These are phyloP conservation scores for Nigrospora osmanthi DNA, from an alignment of 2,329 filamentous ascomycete species.

Conservation along the genomic window DNA sequence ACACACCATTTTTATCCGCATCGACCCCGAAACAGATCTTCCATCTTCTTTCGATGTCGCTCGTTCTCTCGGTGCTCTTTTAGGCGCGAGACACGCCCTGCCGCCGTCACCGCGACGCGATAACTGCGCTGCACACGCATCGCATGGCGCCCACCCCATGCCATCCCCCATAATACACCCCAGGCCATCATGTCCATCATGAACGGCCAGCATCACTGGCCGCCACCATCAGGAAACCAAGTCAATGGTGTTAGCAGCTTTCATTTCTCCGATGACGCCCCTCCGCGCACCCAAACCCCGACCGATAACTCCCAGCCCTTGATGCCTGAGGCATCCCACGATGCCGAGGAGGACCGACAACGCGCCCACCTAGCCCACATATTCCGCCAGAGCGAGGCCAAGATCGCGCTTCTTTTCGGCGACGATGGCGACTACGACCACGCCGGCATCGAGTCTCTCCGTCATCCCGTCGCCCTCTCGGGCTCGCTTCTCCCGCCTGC, in stretches of 20 bases:
- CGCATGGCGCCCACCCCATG: constrained; percentile 49
- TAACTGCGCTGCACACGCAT: constrained; percentile 25
- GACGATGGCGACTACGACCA: constrained; percentile 46
- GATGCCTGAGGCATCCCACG: constrained; percentile 53
- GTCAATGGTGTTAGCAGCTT: constrained; percentile 40
- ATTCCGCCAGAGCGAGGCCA: constrained; percentile 69
- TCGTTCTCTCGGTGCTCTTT: constrained; percentile 41
- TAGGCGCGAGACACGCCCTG: constrained; percentile 37
- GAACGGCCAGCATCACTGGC: constrained; percentile 60
- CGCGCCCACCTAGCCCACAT: constrained; percentile 69
- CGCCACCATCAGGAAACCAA: constrained; percentile 45
- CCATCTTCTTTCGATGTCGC: constrained; percentile 46
- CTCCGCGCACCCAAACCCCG: constrained; percentile 41
- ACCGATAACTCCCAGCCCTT: constrained; percentile 37
- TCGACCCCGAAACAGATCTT: constrained; percentile 27
- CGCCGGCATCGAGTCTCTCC: constrained; percentile 45
- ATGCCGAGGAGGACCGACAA: constrained; percentile 62
- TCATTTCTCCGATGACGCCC: constrained; percentile 54
- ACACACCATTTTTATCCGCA: constrained; percentile 26
- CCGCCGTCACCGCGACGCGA: constrained; percentile 43
- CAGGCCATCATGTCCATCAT: constrained; percentile 56
- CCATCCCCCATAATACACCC: constrained; percentile 39
- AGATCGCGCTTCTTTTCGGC: constrained; percentile 68
- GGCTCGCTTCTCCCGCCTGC: constrained; percentile 41
- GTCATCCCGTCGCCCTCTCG: constrained; percentile 31